These are phyloP conservation scores for Berberis thunbergii DNA, from an alignment of 164 flowering plant species.

Conservation along the genomic window DNA sequence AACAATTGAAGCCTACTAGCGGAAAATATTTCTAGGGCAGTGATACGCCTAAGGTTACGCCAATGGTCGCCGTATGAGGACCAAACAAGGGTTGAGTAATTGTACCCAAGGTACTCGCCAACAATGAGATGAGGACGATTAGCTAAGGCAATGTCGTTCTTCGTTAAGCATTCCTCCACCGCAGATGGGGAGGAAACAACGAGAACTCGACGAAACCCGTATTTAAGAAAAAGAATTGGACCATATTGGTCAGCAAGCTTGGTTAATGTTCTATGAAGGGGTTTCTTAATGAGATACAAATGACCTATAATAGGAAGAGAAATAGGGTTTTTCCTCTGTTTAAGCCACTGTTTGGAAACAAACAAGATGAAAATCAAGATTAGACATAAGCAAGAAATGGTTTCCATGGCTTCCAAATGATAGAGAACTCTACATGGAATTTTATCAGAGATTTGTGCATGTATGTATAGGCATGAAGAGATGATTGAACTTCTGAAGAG, in stretches of 20 bases:
- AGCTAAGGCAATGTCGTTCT: slow-evolving; percentile 44
- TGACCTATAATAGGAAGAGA: slow-evolving; percentile 35
- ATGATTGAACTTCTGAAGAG: too few relatives aligned
- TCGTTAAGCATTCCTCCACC: slow-evolving; percentile 35
- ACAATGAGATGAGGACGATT: slow-evolving; percentile 37
- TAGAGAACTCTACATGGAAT: too few relatives aligned
- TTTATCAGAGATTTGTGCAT: too few relatives aligned
- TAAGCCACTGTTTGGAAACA: too few relatives aligned
- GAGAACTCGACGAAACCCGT: slow-evolving; percentile 29
- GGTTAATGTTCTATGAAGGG: slow-evolving; percentile 12
- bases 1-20: slow-evolving; percentile 18
- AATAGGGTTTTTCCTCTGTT: slow-evolving; percentile 1
- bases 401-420: too few relatives aligned
- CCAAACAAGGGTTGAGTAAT: slow-evolving; percentile 20
- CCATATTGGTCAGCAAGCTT: slow-evolving; percentile 13
- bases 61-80: slow-evolving; percentile 47
- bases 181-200: slow-evolving; percentile 40
- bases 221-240: slow-evolving; percentile 17
- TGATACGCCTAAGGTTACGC: slow-evolving; percentile 38
- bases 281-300: slow-evolving; percentile 19
- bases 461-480: too few relatives aligned
- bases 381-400: slow-evolving; percentile 8
- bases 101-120: slow-evolving; percentile 27
- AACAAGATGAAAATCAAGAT: too few relatives aligned
- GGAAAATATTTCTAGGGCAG: slow-evolving; percentile 36